Conservation (phyloP, 108 stramenopile species). For the Cyclotella choctawhatcheeana region DNA sequence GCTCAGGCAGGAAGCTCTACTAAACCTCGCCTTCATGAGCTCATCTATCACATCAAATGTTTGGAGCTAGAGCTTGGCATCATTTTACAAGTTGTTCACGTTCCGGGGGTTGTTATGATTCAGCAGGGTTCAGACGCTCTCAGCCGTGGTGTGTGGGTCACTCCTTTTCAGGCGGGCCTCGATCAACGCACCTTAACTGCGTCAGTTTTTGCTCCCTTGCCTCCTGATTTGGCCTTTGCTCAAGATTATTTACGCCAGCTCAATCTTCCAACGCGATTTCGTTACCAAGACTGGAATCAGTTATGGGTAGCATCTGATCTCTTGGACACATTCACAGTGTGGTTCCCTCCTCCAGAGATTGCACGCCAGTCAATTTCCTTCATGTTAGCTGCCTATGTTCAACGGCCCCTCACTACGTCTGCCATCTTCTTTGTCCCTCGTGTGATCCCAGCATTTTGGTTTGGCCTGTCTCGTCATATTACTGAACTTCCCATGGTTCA, state of each 20-base stretch:
- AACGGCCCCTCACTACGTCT: not conserved
- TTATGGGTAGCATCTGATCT: not conserved
- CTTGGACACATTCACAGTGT: not conserved
- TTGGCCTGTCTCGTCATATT: slow-evolving; percentile 7
- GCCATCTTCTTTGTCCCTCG: not conserved
- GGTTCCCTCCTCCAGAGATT: slow-evolving; percentile 14
- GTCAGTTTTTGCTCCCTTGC: not conserved
- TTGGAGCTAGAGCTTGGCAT: slow-evolving; percentile 1
- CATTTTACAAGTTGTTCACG: not conserved
- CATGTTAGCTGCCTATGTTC: not conserved
- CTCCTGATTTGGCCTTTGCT: not conserved
- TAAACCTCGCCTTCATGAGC: not conserved
- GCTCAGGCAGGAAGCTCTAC: not conserved
- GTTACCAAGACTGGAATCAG: not conserved
- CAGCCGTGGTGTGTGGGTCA: slow-evolving; percentile 4
- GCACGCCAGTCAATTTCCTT: not conserved
- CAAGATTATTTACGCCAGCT: not conserved
- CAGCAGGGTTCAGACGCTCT: not conserved
- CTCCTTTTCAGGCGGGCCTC: not conserved
- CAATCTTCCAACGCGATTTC: not conserved
- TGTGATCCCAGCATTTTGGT: not conserved
- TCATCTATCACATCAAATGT: not conserved
- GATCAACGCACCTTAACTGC: not conserved
- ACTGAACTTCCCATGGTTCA: not conserved
- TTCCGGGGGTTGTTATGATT: slow-evolving; percentile 5